phyloP scores from a whole-genome alignment of 306 rosid genomes.

The Vigna trinervia region DNA sequence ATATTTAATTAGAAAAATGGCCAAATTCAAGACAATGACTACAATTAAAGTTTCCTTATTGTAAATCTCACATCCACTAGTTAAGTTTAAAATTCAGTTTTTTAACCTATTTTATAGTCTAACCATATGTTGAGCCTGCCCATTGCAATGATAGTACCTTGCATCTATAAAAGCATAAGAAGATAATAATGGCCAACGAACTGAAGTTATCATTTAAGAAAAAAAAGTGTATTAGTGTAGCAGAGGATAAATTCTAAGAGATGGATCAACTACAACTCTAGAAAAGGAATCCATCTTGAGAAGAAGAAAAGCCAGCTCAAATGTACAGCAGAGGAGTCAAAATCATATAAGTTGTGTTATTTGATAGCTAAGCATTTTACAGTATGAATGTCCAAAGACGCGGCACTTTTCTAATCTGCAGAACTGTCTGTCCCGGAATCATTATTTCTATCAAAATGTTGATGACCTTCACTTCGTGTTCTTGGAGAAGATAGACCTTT shows the following conservation, averaged over 20 bases:
- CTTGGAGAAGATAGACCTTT: constrained; percentile 50
- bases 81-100: too few species aligned
- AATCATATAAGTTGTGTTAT: constrained; percentile 29
- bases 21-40: too few species aligned
- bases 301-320: constrained; percentile 32
- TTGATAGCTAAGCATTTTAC: constrained; percentile 71
- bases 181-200: neutral
- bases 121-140: too few species aligned
- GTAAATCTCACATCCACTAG: too few species aligned
- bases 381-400: constrained; percentile 47
- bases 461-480: constrained; percentile 31
- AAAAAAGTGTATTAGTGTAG: neutral
- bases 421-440: constrained; percentile 45
- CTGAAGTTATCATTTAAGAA: neutral
- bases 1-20: too few species aligned
- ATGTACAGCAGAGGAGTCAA: constrained; percentile 37
- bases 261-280: constrained; percentile 31
- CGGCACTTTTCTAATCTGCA: constrained; percentile 34
- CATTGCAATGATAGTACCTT: too few species aligned
- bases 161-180: too few species aligned
- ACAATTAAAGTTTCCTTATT: too few species aligned
- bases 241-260: constrained; percentile 8
- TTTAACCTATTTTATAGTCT: too few species aligned
- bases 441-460: neutral
- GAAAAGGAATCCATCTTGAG: constrained; percentile 28